Base-by-base conservation (phyloP, 805 yeast genomes). In the Yamadazyma laniorum region DNA sequence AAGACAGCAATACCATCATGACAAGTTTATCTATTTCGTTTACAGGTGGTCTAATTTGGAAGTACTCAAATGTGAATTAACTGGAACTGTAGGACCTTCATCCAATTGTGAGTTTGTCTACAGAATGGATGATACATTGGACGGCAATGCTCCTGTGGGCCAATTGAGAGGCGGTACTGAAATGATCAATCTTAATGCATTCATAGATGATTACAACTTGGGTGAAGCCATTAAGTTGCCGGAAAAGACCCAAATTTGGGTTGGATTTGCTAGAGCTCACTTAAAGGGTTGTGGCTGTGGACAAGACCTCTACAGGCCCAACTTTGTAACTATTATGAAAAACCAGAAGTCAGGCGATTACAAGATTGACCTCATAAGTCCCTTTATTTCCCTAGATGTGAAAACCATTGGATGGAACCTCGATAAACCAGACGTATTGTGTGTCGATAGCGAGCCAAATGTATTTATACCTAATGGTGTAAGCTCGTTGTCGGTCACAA, bases 251-350 rank as follows among this genome's bases (percentile, higher is more conserved):
- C 67, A 65, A 42, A 43, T 67, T 4, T 64, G 61, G 60, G 36
- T 63, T 6, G 70, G 71, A 2, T 59, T 67, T 45, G 70, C 72
- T 2, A 48, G 72, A 37, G 70, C 72, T 2, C 72, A 67, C 39
- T 32, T 67, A 7, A 43, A 50, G 21, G 31, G 49, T n/a, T 67
- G 73, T 51, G 72, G 72, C 5, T 67, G 73, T 50, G 70, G 70
- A 5, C 34, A 40, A 3, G 52, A 53, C n/a, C 54, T 65, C 45
- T 67, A 67, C 46, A 48, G 73, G 29, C 72, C 72, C 11, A 68
- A 67, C 39, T 35, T 68, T 37, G 66, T 64, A 14, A 52, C 65
- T 5, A 35, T 56, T 3, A 48, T 45, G 7, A 53, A 45, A 37
- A 37, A 35, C 32, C 22, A 15, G 28, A 32, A 35, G 35, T 14